Evolutionary conservation across 768 basidiomycete species (phyloP).

Genomic region (Suillus discolor): DNA sequence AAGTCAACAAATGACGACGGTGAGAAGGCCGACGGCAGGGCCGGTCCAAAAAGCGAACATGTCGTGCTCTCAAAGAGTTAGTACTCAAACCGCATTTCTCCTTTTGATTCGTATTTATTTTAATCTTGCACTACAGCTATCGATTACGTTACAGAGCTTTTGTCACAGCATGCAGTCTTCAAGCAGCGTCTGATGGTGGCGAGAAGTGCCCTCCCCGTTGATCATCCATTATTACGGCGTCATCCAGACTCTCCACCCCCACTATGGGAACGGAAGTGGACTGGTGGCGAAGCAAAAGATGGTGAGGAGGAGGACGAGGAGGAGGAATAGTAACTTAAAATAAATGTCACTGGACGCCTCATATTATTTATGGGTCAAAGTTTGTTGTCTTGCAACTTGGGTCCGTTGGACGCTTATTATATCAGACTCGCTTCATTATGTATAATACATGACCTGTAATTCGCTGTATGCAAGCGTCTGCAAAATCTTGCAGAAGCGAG

Average conservation of each 20-base stretch:
- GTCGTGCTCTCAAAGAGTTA: conserved; percentile 86
- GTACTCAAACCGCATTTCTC: conserved; percentile 30
- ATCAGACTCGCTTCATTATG: conserved; percentile 5
- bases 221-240: conserved; percentile 56
- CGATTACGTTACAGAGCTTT: conserved; percentile 74
- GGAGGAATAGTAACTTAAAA: conserved; percentile 35
- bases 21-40: conserved; percentile 78
- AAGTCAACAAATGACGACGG: conserved; percentile 49
- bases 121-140: conserved; percentile 57
- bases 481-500: not conserved
- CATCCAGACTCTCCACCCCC: conserved; percentile 36
- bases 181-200: conserved; percentile 62
- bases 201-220: conserved; percentile 54
- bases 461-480: not conserved
- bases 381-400: not conserved
- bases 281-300: conserved; percentile 62
- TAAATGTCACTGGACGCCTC: not conserved
- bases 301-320: conserved; percentile 50
- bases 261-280: conserved; percentile 86
- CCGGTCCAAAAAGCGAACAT: conserved; percentile 90
- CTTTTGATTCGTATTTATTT: conserved; percentile 7
- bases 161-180: conserved; percentile 60
- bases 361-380: conserved; percentile 1
- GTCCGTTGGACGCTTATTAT: not conserved
- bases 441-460: conserved; percentile 3